A percentile compares a stretch with the other conserved stretches of the same genome.
phyloP scores from a whole-genome alignment of 2,329 filamentous ascomycete species.

The Xylaria sp. region DNA sequence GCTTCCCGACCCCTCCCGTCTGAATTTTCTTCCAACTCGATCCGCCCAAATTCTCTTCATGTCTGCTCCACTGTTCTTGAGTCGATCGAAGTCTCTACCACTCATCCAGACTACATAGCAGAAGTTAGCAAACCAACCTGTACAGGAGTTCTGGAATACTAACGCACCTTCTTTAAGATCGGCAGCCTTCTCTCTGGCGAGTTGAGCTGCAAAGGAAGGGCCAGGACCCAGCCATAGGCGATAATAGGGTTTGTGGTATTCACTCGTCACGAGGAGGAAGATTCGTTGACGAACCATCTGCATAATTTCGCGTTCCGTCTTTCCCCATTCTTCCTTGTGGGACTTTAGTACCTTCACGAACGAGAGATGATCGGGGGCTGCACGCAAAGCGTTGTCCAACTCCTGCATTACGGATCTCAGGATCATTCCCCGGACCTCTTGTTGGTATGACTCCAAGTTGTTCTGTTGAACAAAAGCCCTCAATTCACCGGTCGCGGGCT shows the following conservation, averaged over 20 bases:
- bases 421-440: neutral
- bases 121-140: neutral
- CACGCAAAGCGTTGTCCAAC: neutral
- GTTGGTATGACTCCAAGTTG: slow-evolving; percentile 6
- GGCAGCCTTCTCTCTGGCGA: neutral
- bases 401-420: slow-evolving; percentile 6
- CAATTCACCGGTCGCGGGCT: neutral
- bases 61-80: slow-evolving; percentile 12
- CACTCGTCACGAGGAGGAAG: neutral
- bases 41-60: slow-evolving; percentile 14
- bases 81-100: slow-evolving; percentile 26
- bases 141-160: neutral
- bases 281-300: slow-evolving; percentile 10
- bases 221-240: slow-evolving; percentile 6
- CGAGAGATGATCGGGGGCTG: neutral
- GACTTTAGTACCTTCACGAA: slow-evolving; percentile 3
- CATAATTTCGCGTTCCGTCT: neutral
- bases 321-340: neutral
- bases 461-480: neutral
- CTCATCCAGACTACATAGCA: slow-evolving; percentile 30
- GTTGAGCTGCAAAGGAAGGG: neutral
- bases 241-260: neutral
- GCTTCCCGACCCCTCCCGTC: neutral
- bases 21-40: neutral
- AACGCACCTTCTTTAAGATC: slow-evolving; percentile 15